Evolutionary conservation across 2,329 filamentous ascomycete species (phyloP).

Genomic region (Trichophyton verrucosum): DNA sequence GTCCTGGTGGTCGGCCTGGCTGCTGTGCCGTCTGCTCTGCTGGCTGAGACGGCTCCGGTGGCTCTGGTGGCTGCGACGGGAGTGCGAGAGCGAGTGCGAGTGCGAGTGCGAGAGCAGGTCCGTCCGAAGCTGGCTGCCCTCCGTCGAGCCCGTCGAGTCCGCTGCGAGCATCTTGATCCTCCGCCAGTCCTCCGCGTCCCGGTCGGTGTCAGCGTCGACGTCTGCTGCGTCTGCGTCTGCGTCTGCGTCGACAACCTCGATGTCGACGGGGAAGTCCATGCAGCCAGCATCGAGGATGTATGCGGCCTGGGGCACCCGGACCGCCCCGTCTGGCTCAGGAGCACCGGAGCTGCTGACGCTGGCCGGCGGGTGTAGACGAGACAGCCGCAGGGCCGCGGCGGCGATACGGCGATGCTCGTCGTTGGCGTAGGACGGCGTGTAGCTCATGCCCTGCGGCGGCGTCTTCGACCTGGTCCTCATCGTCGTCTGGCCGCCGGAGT

Average conservation of each 20-base stretch:
- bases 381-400: slow-evolving; percentile 3
- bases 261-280: slow-evolving; percentile 6
- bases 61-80: not conserved
- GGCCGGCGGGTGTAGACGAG: not conserved
- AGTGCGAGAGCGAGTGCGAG: not conserved
- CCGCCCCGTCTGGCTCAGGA: not conserved
- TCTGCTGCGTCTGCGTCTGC: not conserved
- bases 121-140: not conserved
- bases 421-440: slow-evolving; percentile 1
- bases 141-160: not conserved
- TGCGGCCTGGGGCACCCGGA: slow-evolving; percentile 5
- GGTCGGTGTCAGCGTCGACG: not conserved
- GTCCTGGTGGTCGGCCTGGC: not conserved
- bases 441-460: not conserved
- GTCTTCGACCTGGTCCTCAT: not conserved
- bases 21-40: not conserved
- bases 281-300: slow-evolving; percentile 8
- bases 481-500: not conserved
- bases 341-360: not conserved
- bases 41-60: not conserved
- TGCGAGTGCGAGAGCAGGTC: not conserved
- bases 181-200: not conserved
- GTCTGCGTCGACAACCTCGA: not conserved
- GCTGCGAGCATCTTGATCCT: not conserved
- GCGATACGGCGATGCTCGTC: slow-evolving; percentile 3